phyloP scores from a whole-genome alignment of 176 grass and related monocot genomes.

The bread wheat (Triticum aestivum) region IWGSC_CS_RefSeq_v2.1 NC_057796.1:270109021-270109520 shows the following conservation, averaged over 20 bases:
- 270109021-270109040: slow-evolving; percentile 52
- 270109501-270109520: background rate
- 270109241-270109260: background rate
- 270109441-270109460: background rate
- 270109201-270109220: background rate
- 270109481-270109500: background rate
- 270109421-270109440: background rate
- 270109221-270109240: background rate
- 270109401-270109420: background rate
- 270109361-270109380: background rate
- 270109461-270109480: background rate
- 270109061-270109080: background rate
- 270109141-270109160: background rate
- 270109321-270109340: background rate
- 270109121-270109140: background rate
- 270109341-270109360: background rate
- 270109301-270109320: background rate
- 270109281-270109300: background rate
- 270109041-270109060: slow-evolving; percentile 23
- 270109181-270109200: background rate
- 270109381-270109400: background rate
- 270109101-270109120: background rate
- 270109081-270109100: background rate
- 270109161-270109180: slow-evolving; percentile 25
- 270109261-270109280: background rate